Conservation (phyloP, 306 rosid species). For the Pueraria montana region DNA sequence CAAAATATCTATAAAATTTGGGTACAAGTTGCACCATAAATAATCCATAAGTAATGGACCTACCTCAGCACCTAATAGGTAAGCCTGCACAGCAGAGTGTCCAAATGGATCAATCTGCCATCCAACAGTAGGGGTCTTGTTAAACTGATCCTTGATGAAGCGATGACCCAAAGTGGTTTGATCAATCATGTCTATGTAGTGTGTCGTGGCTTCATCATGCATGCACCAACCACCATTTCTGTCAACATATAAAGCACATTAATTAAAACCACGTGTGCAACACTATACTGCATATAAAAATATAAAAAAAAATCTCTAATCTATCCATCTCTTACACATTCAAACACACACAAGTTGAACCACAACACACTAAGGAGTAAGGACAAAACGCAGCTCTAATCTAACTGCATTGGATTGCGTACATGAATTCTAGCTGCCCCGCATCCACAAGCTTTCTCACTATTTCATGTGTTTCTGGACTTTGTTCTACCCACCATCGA, state of each 20-base stretch:
- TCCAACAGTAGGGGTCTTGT: slow-evolving; percentile 75
- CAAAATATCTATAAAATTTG: neutral
- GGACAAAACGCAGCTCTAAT: too few relatives aligned
- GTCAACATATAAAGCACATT: neutral
- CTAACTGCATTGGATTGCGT: too few relatives aligned
- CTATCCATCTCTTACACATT: too few relatives aligned
- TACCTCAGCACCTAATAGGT: slow-evolving; percentile 84
- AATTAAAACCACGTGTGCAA: neutral
- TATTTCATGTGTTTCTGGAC: too few relatives aligned
- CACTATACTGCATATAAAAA: too few relatives aligned
- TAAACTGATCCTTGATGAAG: slow-evolving; percentile 70
- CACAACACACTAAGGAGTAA: too few relatives aligned
- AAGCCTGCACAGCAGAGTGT: slow-evolving; percentile 90
- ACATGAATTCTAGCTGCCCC: too few relatives aligned
- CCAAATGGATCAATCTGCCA: slow-evolving; percentile 98
- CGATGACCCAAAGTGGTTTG: slow-evolving; percentile 87
- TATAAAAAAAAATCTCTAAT: too few relatives aligned
- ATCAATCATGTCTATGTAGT: slow-evolving; percentile 94
- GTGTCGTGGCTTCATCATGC: slow-evolving; percentile 93
- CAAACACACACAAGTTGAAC: too few relatives aligned
- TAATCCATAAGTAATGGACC: neutral
- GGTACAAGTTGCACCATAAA: too few relatives aligned
- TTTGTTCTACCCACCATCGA: too few relatives aligned
- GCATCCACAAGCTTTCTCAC: too few relatives aligned
- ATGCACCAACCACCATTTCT: slow-evolving; percentile 99